Conservation (phyloP, 2,329 filamentous ascomycete species). For the Xylaria sp. region DNA sequence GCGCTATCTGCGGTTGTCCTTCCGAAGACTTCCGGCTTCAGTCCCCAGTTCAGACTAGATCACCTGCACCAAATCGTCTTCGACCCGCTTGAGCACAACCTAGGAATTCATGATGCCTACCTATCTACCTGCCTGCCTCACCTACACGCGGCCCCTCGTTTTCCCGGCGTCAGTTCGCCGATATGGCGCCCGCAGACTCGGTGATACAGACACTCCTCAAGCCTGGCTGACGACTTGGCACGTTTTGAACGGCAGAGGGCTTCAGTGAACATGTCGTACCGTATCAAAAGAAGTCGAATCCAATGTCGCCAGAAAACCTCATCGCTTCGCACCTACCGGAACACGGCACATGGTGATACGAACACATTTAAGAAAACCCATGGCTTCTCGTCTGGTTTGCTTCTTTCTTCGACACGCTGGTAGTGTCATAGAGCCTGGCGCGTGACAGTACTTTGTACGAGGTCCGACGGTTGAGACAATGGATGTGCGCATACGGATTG, state of each 20-base stretch:
- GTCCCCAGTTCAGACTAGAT: slow-evolving; percentile 3
- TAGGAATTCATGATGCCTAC: neutral
- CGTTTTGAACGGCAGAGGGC: neutral
- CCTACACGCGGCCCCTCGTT: slow-evolving; percentile 10
- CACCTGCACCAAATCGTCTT: slow-evolving; percentile 8
- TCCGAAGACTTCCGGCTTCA: neutral
- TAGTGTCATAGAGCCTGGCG: neutral
- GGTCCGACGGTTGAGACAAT: slow-evolving; percentile 6
- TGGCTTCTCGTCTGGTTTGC: slow-evolving; percentile 6
- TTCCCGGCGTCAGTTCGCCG: slow-evolving; percentile 11
- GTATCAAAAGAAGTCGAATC: slow-evolving; percentile 5
- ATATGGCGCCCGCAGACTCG: slow-evolving; percentile 7
- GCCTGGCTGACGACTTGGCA: slow-evolving; percentile 11
- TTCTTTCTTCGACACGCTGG: neutral
- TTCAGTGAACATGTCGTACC: neutral
- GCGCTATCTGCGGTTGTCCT: slow-evolving; percentile 18
- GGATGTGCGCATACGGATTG: neutral
- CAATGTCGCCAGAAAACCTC: slow-evolving; percentile 4
- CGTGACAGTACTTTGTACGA: slow-evolving; percentile 1
- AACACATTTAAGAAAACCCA: neutral
- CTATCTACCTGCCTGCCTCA: neutral
- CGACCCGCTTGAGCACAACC: slow-evolving; percentile 13
- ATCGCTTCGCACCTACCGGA: slow-evolving; percentile 8
- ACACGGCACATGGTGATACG: slow-evolving; percentile 1
- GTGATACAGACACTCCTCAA: slow-evolving; percentile 7